Evolutionary conservation across 805 yeast genomes (phyloP).

Genomic region (Ogataea pilisensis): DNA sequence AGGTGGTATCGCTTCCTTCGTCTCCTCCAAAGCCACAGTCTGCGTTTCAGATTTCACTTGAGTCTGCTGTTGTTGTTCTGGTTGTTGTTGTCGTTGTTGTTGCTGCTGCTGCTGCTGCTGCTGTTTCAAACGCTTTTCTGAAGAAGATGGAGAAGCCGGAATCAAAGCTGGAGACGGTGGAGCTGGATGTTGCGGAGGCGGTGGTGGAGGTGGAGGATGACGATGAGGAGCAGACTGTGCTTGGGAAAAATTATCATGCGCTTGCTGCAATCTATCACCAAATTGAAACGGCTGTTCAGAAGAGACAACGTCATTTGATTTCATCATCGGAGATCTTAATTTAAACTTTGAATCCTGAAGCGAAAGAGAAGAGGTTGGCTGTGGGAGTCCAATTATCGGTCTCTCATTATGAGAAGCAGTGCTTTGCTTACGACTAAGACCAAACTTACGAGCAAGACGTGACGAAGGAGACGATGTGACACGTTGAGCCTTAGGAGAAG

Average conservation of each 20-base stretch:
- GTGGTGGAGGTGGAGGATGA: constrained; percentile 29
- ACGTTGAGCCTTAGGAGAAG: constrained; percentile 1
- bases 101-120: not conserved
- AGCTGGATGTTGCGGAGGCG: not conserved
- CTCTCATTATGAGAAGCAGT: not conserved
- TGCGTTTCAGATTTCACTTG: not conserved
- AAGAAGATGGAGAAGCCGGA: constrained; percentile 18
- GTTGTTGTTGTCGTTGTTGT: constrained; percentile 1
- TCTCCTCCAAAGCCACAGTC: no score
- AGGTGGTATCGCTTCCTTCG: constrained; percentile 25
- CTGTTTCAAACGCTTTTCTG: not conserved
- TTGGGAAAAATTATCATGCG: not conserved
- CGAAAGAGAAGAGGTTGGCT: not conserved
- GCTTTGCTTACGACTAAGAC: not conserved
- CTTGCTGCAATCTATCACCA: not conserved
- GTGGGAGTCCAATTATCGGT: not conserved
- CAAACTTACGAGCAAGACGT: not conserved
- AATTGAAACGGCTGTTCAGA: not conserved
- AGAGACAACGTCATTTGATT: not conserved
- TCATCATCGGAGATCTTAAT: not conserved
- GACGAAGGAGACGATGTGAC: not conserved
- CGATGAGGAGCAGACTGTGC: not conserved
- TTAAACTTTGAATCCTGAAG: not conserved
- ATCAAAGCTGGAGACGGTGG: not conserved
- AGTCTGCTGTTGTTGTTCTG: not conserved